Evolutionary conservation across 495 filamentous ascomycete species (phyloP), one percentile per base, ranked within the genome.

Genomic region (Penicillium salamii): DNA sequence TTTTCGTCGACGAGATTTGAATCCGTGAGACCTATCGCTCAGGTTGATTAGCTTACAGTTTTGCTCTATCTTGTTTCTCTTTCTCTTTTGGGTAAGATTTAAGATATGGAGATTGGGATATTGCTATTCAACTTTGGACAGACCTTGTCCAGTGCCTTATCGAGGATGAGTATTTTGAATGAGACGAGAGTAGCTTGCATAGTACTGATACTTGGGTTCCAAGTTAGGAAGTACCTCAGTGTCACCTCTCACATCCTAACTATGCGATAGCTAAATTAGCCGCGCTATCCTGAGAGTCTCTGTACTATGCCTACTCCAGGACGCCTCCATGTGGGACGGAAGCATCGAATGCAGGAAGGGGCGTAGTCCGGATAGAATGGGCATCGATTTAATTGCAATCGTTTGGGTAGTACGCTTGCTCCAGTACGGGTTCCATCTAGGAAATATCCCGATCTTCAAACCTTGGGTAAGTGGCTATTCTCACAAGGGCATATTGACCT

Each of bases 1-100:
- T 54, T 50, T 41, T 40, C 42, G 50, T 54, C 33, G 45, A 20
- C 19, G 15, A 50, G 41, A 59, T 61, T 56, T 32, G 5, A 63
- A 58, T 58, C 20, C 21, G 49, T 54, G 43, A 55, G 49, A 63
- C 57, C 18, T 31, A 41, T 39, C 21, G 23, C 2, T 20, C 14
- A 15, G 4, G 24, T 26, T 29, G 35, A 14, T 32, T 24, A 20
- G 4, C 9, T 9, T 28, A 28, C 24, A 28, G 9, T 28, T 28
- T 28, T 28, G 24, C 24, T 28, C n/a, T n/a, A n/a, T n/a, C n/a
- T 17, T 33, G 8, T 34, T 20, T 12, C 19, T 31, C 15, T 6
- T 20, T 14, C n/a, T 29, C 18, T 26, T 19, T 8, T 41, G 5
- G 23, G 23, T 26, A 26, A 26, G 23, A 3, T 26, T 26, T 8